Conservation (phyloP, 2,329 filamentous ascomycete species). For the Exophiala dermatitidis region DNA sequence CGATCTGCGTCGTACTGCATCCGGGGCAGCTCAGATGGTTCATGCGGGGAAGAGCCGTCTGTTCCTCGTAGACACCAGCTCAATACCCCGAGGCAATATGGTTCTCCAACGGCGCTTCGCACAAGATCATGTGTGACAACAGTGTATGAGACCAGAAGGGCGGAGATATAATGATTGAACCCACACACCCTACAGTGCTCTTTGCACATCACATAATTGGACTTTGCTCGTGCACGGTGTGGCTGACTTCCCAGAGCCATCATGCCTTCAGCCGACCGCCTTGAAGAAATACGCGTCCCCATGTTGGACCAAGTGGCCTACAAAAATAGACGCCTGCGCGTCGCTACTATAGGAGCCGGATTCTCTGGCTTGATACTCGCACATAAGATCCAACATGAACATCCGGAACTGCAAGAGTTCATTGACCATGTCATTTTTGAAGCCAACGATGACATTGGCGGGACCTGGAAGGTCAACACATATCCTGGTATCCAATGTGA, state of each 20-base stretch:
- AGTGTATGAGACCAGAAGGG: too few relatives aligned
- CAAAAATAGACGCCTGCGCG: neutral
- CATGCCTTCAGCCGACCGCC: constrained; percentile 14
- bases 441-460: constrained; percentile 35
- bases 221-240: too few relatives aligned
- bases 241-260: neutral
- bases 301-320: constrained; percentile 17
- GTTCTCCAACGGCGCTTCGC: too few relatives aligned
- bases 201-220: too few relatives aligned
- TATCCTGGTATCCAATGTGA: constrained; percentile 49
- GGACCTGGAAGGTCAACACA: constrained; percentile 38
- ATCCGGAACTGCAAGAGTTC: constrained; percentile 30
- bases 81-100: too few relatives aligned
- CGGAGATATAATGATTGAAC: too few relatives aligned
- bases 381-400: constrained; percentile 37
- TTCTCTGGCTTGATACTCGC: constrained; percentile 35
- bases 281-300: constrained; percentile 21
- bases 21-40: too few relatives aligned
- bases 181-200: too few relatives aligned
- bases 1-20: too few relatives aligned
- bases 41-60: too few relatives aligned
- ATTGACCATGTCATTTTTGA: constrained; percentile 40
- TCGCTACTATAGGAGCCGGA: constrained; percentile 29
- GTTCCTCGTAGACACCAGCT: too few relatives aligned
- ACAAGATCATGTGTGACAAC: too few relatives aligned